Percentiles rank a stretch among this genome's conserved stretches.
Conservation (phyloP, 2,329 filamentous ascomycete genomes). For the Mollisiaceae sp. region DNA sequence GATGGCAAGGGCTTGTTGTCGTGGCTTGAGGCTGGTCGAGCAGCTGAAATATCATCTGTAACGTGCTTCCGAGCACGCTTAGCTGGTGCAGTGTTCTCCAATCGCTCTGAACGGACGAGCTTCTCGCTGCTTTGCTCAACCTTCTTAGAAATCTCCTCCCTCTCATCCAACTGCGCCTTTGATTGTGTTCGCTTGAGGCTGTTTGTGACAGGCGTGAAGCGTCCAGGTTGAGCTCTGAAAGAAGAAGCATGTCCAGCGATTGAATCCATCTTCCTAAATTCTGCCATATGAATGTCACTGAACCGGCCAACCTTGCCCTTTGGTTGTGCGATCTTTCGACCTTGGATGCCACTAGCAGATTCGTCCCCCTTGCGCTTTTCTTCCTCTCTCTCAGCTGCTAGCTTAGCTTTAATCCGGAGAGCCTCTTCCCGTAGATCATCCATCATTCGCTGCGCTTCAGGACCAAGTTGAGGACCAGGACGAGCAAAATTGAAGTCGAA, state of each 20-base stretch:
- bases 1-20: conserved; percentile 49
- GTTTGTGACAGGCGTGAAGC: conserved; percentile 55
- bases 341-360: conserved; percentile 46
- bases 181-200: conserved; percentile 57
- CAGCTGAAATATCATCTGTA: conserved; percentile 71
- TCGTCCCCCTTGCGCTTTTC: conserved; percentile 53
- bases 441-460: conserved; percentile 65
- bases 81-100: conserved; percentile 49
- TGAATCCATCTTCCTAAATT: conserved; percentile 98
- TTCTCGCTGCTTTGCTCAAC: conserved; percentile 19
- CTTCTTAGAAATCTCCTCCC: conserved; percentile 44
- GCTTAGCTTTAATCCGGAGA: conserved; percentile 69
- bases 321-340: conserved; percentile 78
- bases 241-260: conserved; percentile 86
- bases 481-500: conserved; percentile 70
- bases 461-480: conserved; percentile 62
- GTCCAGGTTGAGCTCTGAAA: conserved; percentile 65
- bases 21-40: conserved; percentile 63
- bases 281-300: conserved; percentile 82
- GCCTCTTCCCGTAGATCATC: conserved; percentile 75
- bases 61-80: conserved; percentile 75
- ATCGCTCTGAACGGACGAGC: conserved; percentile 25
- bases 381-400: conserved; percentile 65
- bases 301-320: conserved; percentile 80
- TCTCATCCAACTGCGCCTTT: conserved; percentile 68